Evolutionary conservation across 352 stramenopile genomes (phyloP), one percentile per base, ranked within the genome.

Genomic region (Globisporangium recalcitrans): DNA sequence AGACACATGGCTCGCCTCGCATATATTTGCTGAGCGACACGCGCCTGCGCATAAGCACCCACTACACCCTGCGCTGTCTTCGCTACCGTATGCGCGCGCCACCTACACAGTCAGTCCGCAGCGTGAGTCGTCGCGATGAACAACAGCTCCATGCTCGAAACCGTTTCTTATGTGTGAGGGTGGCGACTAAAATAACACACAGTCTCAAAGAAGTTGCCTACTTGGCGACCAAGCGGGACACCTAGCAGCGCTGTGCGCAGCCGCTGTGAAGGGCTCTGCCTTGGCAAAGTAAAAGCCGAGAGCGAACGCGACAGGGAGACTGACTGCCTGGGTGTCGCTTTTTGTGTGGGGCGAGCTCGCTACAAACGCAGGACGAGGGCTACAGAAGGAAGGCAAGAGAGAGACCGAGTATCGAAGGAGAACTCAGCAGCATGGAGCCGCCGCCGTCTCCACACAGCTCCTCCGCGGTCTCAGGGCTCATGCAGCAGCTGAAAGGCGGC

Each of bases 401-500:
- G 16, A 58, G 13, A 34, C 4, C 3, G 16, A 5, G 4, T 13
- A 27, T 4, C 10, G 11, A 9, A 8, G 13, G n/a, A n/a, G n/a
- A n/a, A n/a, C n/a, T 9, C 14, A 21, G 21, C 2, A 58, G 4
- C 19, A 85, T 87, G 78, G 78, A 87, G 31, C 31, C 66, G 19
- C 62, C 74, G 13, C 19, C 65, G 16, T 70, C 76, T 13, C 67
- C 75, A 32, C 47, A 72, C 52, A 61, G 26, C n/a, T n/a, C n/a
- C 21, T 62, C 66, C 16, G 81, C 75, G 7, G 78, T 93, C 55
- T 88, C 82, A 9, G 77, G 64, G 40, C 78, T 92, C 60, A 88
- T 93, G 79, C 80, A 90, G 67, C 83, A 92, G 67, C 75, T 93
- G 36, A 93, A 93, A 66, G 87, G 65, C 57, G 85, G 85, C 22